A percentile compares a stretch with the other conserved stretches of the same genome.
phyloP scores from a whole-genome alignment of 129 eudicot genomes.

The Flaveria robusta region DNA sequence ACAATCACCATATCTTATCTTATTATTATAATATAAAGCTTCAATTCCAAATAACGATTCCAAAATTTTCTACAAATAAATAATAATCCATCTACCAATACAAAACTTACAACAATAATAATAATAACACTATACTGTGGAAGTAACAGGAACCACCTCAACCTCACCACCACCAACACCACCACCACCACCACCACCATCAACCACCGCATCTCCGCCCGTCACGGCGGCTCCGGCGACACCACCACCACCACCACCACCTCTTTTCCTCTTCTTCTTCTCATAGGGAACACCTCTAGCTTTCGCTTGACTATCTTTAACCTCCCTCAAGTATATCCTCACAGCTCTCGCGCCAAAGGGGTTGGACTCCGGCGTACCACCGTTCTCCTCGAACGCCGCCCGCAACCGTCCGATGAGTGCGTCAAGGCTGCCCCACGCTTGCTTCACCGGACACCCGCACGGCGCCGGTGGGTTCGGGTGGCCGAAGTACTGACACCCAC shows the following conservation, averaged over 20 bases:
- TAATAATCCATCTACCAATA: constrained; percentile 3
- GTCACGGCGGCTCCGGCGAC: not conserved
- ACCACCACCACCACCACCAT: constrained; percentile 26
- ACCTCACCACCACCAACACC: constrained; percentile 37
- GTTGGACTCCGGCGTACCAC: constrained; percentile 69
- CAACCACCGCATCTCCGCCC: constrained; percentile 5
- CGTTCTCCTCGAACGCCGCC: constrained; percentile 75
- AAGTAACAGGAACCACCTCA: constrained; percentile 38
- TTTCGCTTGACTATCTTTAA: constrained; percentile 65
- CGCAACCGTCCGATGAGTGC: constrained; percentile 73
- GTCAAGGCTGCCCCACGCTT: constrained; percentile 81
- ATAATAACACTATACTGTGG: constrained; percentile 42
- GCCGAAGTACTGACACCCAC: constrained; percentile 67
- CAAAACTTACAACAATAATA: not conserved
- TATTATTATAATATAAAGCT: constrained; percentile 5
- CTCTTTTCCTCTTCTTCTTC: constrained; percentile 71
- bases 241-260: constrained; percentile 35
- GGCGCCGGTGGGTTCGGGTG: constrained; percentile 74
- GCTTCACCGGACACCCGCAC: constrained; percentile 58
- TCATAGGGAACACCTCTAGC: constrained; percentile 79
- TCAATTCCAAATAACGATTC: constrained; percentile 19
- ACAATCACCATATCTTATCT: not conserved
- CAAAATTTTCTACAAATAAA: constrained; percentile 31
- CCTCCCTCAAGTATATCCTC: constrained; percentile 70
- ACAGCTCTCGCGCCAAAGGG: constrained; percentile 77